Conservation (phyloP, 148 eudicot genomes). For the Vaccinium macrocarpon region DNA sequence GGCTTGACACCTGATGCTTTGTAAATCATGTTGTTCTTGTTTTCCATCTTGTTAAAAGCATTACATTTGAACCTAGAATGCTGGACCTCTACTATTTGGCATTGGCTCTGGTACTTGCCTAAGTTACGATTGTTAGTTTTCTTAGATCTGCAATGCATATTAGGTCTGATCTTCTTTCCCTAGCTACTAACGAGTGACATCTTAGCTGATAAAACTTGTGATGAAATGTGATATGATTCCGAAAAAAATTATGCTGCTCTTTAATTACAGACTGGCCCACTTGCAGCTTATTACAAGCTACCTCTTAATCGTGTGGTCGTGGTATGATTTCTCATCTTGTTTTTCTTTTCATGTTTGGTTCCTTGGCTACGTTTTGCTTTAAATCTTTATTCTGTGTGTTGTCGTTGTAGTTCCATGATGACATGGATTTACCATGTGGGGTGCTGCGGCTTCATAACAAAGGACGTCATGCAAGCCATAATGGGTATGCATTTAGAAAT, state of each 20-base stretch:
- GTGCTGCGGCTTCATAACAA: slow-evolving; percentile 69
- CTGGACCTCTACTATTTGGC: neutral
- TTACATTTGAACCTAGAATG: neutral
- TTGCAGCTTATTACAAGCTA: slow-evolving; percentile 93
- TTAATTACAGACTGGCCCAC: slow-evolving; percentile 68
- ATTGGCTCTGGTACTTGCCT: neutral
- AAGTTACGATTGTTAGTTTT: neutral
- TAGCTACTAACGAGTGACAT: neutral
- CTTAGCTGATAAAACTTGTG: slow-evolving; percentile 4
- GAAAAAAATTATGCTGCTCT: neutral
- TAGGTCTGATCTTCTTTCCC: neutral
- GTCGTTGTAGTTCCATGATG: slow-evolving; percentile 75
- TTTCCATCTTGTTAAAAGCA: neutral
- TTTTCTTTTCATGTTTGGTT: neutral
- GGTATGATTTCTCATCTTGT: slow-evolving; percentile 40
- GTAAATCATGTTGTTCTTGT: neutral
- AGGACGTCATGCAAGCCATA: slow-evolving; percentile 88
- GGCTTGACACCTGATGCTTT: neutral
- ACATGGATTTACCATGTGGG: slow-evolving; percentile 83
- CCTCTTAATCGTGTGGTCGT: slow-evolving; percentile 76
- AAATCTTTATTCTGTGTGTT: neutral
- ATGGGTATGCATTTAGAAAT: slow-evolving; percentile 54
- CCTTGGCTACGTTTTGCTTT: neutral
- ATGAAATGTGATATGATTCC: neutral
- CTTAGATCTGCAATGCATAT: neutral